Evolutionary conservation across 768 basidiomycete genomes (phyloP).

Genomic region (Boletus subcaerulescens): DNA sequence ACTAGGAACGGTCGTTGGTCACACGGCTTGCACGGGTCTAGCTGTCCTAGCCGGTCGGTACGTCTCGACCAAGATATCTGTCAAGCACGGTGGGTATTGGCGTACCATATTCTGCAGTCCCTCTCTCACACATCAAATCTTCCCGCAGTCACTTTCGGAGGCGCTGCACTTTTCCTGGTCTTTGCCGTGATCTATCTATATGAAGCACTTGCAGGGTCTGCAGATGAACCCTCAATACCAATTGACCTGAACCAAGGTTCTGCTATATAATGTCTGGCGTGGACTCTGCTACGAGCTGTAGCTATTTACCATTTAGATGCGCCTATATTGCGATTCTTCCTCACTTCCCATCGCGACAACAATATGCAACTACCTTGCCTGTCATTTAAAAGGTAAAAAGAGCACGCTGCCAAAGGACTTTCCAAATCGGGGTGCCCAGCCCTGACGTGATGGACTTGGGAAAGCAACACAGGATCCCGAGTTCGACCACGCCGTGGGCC

Average conservation of each 20-base stretch:
- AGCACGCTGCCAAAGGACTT: too few species aligned
- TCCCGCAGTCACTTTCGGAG: constrained; percentile 75
- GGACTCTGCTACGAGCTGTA: neutral
- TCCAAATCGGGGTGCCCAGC: too few species aligned
- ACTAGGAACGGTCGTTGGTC: constrained; percentile 86
- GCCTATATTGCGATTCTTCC: too few species aligned
- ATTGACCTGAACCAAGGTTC: constrained; percentile 6
- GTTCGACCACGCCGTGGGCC: too few species aligned
- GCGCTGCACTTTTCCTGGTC: constrained; percentile 77
- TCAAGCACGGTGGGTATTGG: constrained; percentile 73
- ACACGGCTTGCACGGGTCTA: constrained; percentile 79
- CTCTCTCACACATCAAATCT: neutral
- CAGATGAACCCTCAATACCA: constrained; percentile 20
- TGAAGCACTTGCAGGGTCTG: constrained; percentile 45
- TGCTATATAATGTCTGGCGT: constrained; percentile 1
- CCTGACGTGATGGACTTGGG: too few species aligned
- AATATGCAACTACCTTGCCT: too few species aligned
- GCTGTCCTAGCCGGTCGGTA: constrained; percentile 94
- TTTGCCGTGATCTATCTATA: constrained; percentile 80
- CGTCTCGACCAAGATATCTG: constrained; percentile 90
- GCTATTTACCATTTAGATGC: neutral
- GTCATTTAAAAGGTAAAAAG: too few species aligned
- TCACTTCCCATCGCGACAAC: too few species aligned
- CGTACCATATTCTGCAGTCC: neutral
- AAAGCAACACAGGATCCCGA: too few species aligned